These are phyloP conservation scores for Terana coerulea DNA, from an alignment of 768 basidiomycete species.

Conservation along the genomic window DNA sequence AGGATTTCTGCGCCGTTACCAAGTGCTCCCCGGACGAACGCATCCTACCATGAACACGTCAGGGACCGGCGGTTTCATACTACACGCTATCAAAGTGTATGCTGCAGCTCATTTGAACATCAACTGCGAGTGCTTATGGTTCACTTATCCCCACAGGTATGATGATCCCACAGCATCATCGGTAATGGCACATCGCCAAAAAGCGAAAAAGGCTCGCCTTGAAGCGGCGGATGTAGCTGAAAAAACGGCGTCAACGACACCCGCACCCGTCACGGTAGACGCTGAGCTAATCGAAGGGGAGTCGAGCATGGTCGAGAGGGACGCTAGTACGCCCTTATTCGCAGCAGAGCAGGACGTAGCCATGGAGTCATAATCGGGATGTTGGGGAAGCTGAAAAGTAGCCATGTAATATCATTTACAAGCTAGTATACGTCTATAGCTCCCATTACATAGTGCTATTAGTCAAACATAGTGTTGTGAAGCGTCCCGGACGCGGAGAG, in stretches of 20 bases:
- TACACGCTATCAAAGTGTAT: conserved; percentile 86
- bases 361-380: background rate
- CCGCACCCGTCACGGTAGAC: background rate
- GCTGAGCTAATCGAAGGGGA: background rate
- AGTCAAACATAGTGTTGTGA: background rate
- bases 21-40: conserved; percentile 91
- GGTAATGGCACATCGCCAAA: conserved; percentile 44
- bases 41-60: conserved; percentile 93
- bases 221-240: background rate
- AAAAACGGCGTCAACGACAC: background rate
- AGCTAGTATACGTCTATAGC: background rate
- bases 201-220: conserved; percentile 28
- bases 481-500: too few relatives aligned
- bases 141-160: conserved; percentile 39
- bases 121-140: background rate
- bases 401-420: too few relatives aligned
- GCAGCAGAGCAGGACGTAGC: background rate
- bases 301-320: background rate
- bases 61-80: conserved; percentile 83
- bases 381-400: background rate
- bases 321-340: background rate
- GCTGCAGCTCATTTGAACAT: conserved; percentile 11
- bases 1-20: conserved; percentile 85
- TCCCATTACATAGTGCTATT: background rate
- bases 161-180: conserved; percentile 63